A percentile compares a stretch with the other conserved stretches of the same genome.
Conservation (phyloP, 345 rosid species). For the Syzygium aqueum region DNA sequence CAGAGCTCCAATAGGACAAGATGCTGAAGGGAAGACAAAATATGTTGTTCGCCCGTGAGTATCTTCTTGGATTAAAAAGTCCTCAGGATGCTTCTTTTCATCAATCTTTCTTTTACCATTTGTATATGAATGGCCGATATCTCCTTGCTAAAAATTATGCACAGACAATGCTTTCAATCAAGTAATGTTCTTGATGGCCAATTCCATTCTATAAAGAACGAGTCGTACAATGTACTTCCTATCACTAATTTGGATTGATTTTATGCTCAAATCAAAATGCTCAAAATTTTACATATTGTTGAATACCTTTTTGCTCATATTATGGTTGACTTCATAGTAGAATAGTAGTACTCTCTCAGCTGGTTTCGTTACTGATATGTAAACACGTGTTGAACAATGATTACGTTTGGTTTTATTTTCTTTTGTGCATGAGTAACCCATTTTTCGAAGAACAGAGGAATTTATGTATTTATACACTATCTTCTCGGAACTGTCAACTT, state of each 20-base stretch:
- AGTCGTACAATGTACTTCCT: not conserved
- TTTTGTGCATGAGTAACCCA: not conserved
- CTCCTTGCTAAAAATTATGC: not conserved
- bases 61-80: slow-evolving; percentile 1
- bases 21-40: slow-evolving; percentile 81
- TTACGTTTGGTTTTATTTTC: not conserved
- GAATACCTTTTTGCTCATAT: not conserved
- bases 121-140: not conserved
- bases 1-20: slow-evolving; percentile 80
- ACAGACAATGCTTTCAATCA: not conserved
- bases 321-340: not conserved
- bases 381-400: not conserved
- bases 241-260: not conserved
- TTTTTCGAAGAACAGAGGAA: not conserved
- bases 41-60: slow-evolving; percentile 93
- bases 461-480: not conserved
- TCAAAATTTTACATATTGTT: not conserved
- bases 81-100: not conserved
- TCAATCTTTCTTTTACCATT: not conserved
- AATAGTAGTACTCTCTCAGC: not conserved
- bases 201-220: not conserved
- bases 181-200: not conserved
- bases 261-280: not conserved
- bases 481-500: not conserved
- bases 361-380: not conserved